phyloP scores from a whole-genome alignment of 169 alveolate species.

The Cardiosporidium cionae region DNA sequence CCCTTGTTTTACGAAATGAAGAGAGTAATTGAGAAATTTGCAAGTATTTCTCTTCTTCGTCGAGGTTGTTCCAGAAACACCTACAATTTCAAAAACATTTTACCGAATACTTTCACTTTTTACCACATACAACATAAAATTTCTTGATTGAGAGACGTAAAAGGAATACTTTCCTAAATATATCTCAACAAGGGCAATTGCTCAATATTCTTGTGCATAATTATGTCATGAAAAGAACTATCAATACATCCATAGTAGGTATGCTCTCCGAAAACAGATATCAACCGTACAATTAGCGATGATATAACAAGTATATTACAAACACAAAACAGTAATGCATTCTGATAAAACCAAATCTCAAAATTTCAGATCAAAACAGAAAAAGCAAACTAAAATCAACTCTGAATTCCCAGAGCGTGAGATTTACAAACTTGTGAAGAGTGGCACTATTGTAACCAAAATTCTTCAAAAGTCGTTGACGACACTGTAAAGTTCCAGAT shows the following conservation, averaged over 20 bases:
- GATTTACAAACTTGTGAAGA: slow-evolving; percentile 55
- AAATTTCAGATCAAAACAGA: background rate
- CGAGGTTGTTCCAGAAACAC: slow-evolving; percentile 57
- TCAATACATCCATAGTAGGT: background rate
- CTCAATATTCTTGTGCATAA: background rate
- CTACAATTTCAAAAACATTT: background rate
- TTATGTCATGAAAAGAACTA: background rate
- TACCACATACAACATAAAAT: background rate
- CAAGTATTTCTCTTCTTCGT: slow-evolving; percentile 53
- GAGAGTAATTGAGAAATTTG: slow-evolving; percentile 40
- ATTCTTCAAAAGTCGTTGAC: slow-evolving; percentile 55
- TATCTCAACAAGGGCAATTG: background rate
- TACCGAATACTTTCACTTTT: background rate
- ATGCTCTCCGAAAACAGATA: too few relatives aligned
- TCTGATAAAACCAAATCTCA: background rate
- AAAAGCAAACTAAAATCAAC: too few relatives aligned
- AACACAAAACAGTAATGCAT: background rate
- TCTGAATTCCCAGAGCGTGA: too few relatives aligned
- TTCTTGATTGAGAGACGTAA: background rate
- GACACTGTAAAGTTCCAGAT: slow-evolving; percentile 55
- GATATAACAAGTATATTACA: too few relatives aligned
- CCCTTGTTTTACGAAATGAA: background rate
- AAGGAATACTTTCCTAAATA: background rate
- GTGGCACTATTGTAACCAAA: slow-evolving; percentile 61
- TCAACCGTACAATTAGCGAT: too few relatives aligned